Evolutionary conservation across 306 rosid species (phyloP).

Genomic region (Vigna hirtella): DNA sequence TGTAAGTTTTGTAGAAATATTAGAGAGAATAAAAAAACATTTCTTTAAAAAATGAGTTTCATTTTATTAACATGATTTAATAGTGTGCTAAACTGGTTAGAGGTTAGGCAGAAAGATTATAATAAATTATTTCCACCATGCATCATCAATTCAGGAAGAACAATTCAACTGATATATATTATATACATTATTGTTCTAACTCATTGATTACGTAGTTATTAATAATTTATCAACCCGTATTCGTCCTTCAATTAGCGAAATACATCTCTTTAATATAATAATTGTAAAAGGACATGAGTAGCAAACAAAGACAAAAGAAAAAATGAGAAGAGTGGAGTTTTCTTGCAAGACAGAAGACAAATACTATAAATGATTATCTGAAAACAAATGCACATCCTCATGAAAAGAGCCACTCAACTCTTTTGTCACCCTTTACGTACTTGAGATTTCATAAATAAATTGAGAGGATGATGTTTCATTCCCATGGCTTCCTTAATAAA

Average conservation of each 20-base stretch:
- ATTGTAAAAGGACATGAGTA: not conserved
- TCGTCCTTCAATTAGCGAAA: not conserved
- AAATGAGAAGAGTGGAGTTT: not conserved
- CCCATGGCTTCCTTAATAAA: not conserved
- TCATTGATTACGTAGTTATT: not conserved
- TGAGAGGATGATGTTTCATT: conserved; percentile 21
- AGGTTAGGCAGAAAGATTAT: too few species aligned
- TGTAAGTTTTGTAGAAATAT: too few species aligned
- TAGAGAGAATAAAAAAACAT: too few species aligned
- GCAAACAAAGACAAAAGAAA: not conserved
- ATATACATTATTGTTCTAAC: too few species aligned
- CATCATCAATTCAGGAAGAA: too few species aligned
- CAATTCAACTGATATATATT: too few species aligned
- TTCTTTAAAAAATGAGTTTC: too few species aligned
- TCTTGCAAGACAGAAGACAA: not conserved
- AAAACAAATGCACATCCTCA: not conserved
- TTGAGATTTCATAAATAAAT: conserved; percentile 27
- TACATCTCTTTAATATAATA: too few species aligned
- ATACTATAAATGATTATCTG: not conserved
- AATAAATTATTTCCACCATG: too few species aligned
- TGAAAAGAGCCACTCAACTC: conserved; percentile 11
- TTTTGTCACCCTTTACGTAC: not conserved
- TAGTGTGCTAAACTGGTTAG: too few species aligned
- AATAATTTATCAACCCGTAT: not conserved
- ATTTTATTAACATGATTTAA: too few species aligned